Percentiles rank a stretch among this genome's conserved stretches.
Conservation (phyloP, 345 rosid species). For the Turnera subulata region DNA sequence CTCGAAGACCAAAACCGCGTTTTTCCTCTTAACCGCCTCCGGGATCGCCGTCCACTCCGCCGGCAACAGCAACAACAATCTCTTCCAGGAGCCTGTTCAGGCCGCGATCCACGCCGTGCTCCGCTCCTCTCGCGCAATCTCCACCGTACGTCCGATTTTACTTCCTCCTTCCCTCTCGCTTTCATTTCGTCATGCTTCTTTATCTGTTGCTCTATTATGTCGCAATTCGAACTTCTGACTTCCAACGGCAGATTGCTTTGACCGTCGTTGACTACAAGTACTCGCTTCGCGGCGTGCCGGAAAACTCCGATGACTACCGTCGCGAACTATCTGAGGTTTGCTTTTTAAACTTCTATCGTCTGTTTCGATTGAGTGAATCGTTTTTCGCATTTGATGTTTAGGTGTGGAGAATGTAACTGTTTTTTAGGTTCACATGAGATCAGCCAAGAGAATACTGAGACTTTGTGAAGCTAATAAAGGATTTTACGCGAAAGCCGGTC, state of each 20-base stretch:
- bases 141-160: conserved; percentile 30
- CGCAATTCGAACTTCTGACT: neutral
- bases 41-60: conserved; percentile 39
- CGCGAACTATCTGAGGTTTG: conserved; percentile 57
- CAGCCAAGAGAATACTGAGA: conserved; percentile 58
- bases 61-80: neutral
- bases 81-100: conserved; percentile 21
- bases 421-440: conserved; percentile 70
- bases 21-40: conserved; percentile 35
- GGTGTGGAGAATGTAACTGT: neutral
- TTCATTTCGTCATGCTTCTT: neutral
- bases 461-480: conserved; percentile 80
- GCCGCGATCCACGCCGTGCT: conserved; percentile 35
- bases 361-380: neutral
- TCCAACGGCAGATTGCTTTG: conserved; percentile 42
- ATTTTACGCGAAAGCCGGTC: conserved; percentile 88
- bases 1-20: conserved; percentile 28
- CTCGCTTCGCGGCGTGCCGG: conserved; percentile 36
- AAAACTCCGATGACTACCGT: conserved; percentile 48
- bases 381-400: neutral
- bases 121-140: conserved; percentile 61
- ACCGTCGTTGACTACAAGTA: conserved; percentile 66
- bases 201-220: neutral
- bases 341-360: neutral
- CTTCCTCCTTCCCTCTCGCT: conserved; percentile 1